These are phyloP conservation scores for Aristolochia californica DNA, from an alignment of 164 flowering plant species.

Conservation along the genomic window DNA sequence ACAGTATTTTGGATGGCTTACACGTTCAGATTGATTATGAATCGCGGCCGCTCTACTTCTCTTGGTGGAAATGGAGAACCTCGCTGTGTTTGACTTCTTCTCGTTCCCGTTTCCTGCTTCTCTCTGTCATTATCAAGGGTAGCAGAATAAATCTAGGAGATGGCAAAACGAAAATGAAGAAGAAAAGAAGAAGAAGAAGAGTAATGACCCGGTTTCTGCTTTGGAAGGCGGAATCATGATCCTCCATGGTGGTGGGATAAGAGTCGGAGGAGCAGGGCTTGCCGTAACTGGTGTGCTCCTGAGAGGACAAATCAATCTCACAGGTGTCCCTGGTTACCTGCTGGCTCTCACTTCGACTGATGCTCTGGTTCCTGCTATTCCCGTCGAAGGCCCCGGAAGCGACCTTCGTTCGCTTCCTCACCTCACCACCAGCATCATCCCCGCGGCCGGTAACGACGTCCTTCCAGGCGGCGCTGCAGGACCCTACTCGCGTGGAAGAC, in stretches of 20 bases:
- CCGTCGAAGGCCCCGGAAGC: conserved; percentile 13
- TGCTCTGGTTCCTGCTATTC: conserved; percentile 34
- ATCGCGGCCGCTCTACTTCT: conserved; percentile 77
- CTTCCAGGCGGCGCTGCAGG: conserved; percentile 30
- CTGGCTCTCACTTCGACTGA: conserved; percentile 30
- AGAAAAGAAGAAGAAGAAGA: not conserved
- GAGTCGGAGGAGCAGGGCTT: conserved; percentile 15
- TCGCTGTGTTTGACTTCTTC: conserved; percentile 26
- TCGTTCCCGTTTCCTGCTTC: conserved; percentile 24
- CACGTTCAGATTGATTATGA: conserved; percentile 89
- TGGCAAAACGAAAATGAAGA: not conserved
- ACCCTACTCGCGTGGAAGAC: conserved; percentile 34
- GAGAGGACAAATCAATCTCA: conserved; percentile 31
- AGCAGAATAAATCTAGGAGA: too few relatives aligned
- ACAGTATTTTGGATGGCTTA: conserved; percentile 11
- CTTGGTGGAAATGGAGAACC: conserved; percentile 46
- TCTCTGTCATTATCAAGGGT: conserved; percentile 24
- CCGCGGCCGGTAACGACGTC: not conserved
- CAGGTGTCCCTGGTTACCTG: conserved; percentile 29
- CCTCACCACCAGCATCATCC: not conserved
- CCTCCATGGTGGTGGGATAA: conserved; percentile 31
- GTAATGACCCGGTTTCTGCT: conserved; percentile 40
- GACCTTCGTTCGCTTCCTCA: conserved; percentile 16
- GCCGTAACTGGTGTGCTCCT: conserved; percentile 43
- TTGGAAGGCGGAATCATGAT: conserved; percentile 58